A percentile compares a stretch with the other conserved stretches of the same genome.
These are phyloP conservation scores for Cydonia oblonga DNA, from an alignment of 331 rosid genomes.

Conservation along the genomic window DNA sequence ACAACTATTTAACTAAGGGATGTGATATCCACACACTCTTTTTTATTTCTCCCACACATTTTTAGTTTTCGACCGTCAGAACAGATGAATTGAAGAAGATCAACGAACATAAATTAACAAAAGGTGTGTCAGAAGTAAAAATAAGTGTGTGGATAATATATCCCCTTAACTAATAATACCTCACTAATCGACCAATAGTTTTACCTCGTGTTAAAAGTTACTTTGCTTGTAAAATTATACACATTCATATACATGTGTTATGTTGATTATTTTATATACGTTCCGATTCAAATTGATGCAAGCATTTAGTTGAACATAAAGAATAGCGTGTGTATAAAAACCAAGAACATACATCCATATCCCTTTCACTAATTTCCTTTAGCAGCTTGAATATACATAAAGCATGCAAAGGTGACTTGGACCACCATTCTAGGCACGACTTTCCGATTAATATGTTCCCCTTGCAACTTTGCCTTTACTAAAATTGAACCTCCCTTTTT, in stretches of 20 bases:
- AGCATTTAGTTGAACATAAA: not conserved
- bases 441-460: not conserved
- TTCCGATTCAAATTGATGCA: not conserved
- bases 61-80: no score
- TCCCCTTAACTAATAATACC: not conserved
- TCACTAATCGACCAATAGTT: not conserved
- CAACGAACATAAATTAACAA: no score
- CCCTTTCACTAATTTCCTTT: not conserved
- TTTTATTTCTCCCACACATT: no score
- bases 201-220: no score
- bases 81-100: no score
- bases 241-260: no score
- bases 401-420: slow-evolving; percentile 13
- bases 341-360: not conserved
- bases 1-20: no score
- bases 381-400: not conserved
- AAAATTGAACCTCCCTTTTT: not conserved
- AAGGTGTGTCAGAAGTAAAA: no score
- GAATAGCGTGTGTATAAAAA: no score
- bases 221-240: not conserved
- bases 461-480: not conserved
- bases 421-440: slow-evolving; percentile 11
- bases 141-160: no score
- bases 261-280: not conserved
- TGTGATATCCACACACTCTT: no score